Percentiles rank a stretch among this genome's conserved stretches.
phyloP scores from a whole-genome alignment of 2,329 filamentous ascomycete species.

The Botryotinia globosa region DNA sequence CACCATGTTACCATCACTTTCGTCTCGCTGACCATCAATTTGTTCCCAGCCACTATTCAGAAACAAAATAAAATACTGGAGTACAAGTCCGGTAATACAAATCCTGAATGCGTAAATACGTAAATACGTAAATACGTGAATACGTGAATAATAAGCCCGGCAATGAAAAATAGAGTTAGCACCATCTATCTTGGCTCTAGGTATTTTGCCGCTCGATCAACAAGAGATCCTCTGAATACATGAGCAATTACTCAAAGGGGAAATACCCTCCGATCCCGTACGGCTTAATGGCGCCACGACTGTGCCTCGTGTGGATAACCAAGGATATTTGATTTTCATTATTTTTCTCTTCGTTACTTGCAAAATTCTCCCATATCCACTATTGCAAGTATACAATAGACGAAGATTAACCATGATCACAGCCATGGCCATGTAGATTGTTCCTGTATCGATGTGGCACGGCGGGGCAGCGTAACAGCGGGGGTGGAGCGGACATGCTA shows the following conservation, averaged over 20 bases:
- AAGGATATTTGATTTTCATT: background rate
- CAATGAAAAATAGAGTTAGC: background rate
- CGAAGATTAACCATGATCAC: background rate
- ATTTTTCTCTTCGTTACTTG: background rate
- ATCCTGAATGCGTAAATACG: background rate
- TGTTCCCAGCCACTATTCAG: background rate
- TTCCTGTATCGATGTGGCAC: constrained; percentile 1
- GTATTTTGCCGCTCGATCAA: background rate
- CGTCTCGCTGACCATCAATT: background rate
- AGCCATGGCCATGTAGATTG: background rate
- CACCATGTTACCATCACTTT: background rate
- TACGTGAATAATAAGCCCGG: background rate
- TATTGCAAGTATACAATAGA: background rate
- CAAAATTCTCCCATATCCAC: background rate
- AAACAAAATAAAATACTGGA: background rate
- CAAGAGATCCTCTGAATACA: background rate
- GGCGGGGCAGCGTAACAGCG: constrained; percentile 8
- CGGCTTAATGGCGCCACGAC: background rate
- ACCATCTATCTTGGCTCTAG: background rate
- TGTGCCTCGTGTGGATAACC: constrained; percentile 1
- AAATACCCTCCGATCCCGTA: constrained; percentile 1
- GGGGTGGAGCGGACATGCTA: constrained; percentile 6
- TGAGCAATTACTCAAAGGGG: background rate
- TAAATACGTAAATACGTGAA: background rate
- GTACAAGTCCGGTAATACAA: constrained; percentile 6